Evolutionary conservation across 2,329 filamentous ascomycete genomes (phyloP).

Genomic region (Calonectria honghensis): DNA sequence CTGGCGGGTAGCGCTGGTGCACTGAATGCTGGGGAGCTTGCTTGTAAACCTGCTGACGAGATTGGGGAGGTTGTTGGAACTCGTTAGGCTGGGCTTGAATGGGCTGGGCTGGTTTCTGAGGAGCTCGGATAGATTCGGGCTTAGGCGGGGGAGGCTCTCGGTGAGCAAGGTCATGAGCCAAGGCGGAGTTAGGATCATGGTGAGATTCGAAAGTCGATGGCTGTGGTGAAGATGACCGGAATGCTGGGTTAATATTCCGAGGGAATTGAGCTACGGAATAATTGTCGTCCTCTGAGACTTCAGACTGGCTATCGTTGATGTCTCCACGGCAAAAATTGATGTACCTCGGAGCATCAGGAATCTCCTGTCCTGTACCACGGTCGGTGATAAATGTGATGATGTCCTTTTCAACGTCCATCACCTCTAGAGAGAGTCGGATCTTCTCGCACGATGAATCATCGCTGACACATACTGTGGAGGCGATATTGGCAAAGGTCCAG

Average conservation of each 20-base stretch:
- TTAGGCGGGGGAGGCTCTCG: constrained; percentile 59
- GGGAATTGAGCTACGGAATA: constrained; percentile 98
- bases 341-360: constrained; percentile 96
- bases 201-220: constrained; percentile 95
- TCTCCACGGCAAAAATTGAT: constrained; percentile 99
- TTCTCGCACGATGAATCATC: constrained; percentile 98
- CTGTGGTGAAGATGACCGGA: constrained; percentile 95
- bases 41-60: constrained; percentile 35
- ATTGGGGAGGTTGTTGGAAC: constrained; percentile 46
- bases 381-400: constrained; percentile 92
- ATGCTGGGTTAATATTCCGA: constrained; percentile 94
- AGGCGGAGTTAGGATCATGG: constrained; percentile 86
- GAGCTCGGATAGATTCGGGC: constrained; percentile 60
- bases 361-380: constrained; percentile 94
- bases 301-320: constrained; percentile 85
- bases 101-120: constrained; percentile 66
- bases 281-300: constrained; percentile 88
- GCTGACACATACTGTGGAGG: constrained; percentile 97
- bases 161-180: constrained; percentile 82
- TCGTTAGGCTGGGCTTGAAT: constrained; percentile 40
- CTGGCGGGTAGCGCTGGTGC: constrained; percentile 44
- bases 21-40: constrained; percentile 29
- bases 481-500: constrained; percentile 98
- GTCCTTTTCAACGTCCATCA: constrained; percentile 97
- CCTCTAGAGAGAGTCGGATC: constrained; percentile 92